Evolutionary conservation across 2,329 filamentous ascomycete genomes (phyloP), one percentile per base, ranked within the genome.

Genomic region (Lachnellula subtilissima): DNA sequence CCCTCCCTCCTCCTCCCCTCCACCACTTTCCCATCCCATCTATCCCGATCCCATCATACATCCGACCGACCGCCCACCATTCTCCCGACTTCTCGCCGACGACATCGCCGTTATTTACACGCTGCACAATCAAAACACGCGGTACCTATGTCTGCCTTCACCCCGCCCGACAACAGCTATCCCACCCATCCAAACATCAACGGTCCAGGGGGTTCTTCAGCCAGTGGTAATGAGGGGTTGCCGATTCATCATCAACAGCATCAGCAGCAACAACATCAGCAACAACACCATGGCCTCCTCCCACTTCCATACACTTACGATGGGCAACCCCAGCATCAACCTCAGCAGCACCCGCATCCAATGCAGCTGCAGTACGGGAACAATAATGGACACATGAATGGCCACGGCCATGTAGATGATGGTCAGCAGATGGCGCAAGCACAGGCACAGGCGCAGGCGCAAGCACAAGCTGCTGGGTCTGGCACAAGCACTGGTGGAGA

Each of bases 11-110:
- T 2, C 22, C 4, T 28, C 25, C 25, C 25, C 25, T 28, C 25
- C 25, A 28, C 25, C 25, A 28, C 25, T 28, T 8, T 28, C 25
- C 25, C 25, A 8, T 28, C 25, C 25, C 25, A 28, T 28, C 25
- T 8, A 28, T 28, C 25, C 5, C 25, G 2, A 28, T 28, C 3
- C 22, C 4, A 22, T 22, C 22, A 22, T 22, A 22, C 22, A 22
- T 22, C 22, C 22, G 22, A 22, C 22, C 22, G 22, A 2, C 22
- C 22, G 8, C 8, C 25, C 25, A 32, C 28, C 39, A 11, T 42
- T 61, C 48, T 59, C 54, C 62, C 62, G 62, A 60, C 51, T 54
- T 60, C 57, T 63, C 53, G 62, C 62, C 62, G 59, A 57, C 52
- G 32, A 32, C 23, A 32, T 35, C 19, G 48, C 56, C 22, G 23